A percentile compares a stretch with the other conserved stretches of the same genome.
These are phyloP conservation scores for Pseudocercospora pini-densiflorae DNA, from an alignment of 2,329 filamentous ascomycete genomes.

Conservation along the genomic window DNA sequence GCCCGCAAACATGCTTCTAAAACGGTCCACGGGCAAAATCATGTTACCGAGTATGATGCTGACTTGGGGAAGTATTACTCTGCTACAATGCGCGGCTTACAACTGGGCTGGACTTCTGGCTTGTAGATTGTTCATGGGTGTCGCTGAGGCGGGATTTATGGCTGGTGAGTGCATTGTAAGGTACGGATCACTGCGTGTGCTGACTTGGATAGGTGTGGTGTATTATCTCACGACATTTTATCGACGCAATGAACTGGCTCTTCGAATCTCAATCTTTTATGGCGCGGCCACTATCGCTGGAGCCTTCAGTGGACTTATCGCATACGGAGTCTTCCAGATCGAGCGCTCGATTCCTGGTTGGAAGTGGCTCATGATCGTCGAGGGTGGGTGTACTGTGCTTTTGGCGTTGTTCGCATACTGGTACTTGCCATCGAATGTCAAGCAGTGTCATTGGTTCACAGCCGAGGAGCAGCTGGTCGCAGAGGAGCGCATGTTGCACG, in stretches of 20 bases:
- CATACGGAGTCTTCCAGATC: slow-evolving; percentile 4
- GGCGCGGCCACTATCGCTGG: neutral
- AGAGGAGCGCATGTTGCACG: slow-evolving; percentile 2
- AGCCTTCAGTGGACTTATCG: slow-evolving; percentile 3
- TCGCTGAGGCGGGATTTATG: slow-evolving; percentile 2
- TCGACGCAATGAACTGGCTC: neutral
- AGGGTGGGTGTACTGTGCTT: neutral
- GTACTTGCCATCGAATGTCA: slow-evolving; percentile 2
- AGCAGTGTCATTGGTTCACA: slow-evolving; percentile 3
- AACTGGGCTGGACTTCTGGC: slow-evolving; percentile 2
- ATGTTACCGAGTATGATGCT: slow-evolving; percentile 6
- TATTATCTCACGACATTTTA: slow-evolving; percentile 7
- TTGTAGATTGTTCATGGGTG: neutral
- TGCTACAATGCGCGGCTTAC: slow-evolving; percentile 4
- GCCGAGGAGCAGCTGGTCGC: slow-evolving; percentile 1
- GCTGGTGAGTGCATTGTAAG: slow-evolving; percentile 4
- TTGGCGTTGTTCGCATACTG: slow-evolving; percentile 4
- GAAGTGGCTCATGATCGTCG: slow-evolving; percentile 7
- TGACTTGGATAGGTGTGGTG: neutral
- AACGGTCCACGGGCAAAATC: neutral
- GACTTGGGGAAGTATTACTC: neutral
- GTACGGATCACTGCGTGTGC: too few relatives aligned
- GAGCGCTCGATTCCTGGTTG: slow-evolving; percentile 1
- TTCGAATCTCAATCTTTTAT: slow-evolving; percentile 2
- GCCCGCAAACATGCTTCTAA: neutral